These are phyloP conservation scores for Hygrocybe coccinea DNA, from an alignment of 768 basidiomycete species.

Conservation along the genomic window DNA sequence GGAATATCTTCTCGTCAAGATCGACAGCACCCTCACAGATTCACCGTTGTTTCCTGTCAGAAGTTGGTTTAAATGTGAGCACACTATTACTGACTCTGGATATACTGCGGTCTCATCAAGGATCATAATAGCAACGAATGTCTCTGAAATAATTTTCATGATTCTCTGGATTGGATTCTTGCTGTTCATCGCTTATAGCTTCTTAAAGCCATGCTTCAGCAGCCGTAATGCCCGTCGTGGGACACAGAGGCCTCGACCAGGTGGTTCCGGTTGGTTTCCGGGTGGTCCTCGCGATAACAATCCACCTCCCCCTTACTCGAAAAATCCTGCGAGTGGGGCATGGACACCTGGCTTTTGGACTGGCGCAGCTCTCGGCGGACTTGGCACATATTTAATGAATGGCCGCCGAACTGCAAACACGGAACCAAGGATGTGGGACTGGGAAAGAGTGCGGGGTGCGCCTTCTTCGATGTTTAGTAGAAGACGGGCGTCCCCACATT, in stretches of 20 bases:
- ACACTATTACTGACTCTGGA: not conserved
- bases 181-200: slow-evolving; percentile 49
- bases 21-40: slow-evolving; percentile 44
- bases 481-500: slow-evolving; percentile 23
- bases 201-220: slow-evolving; percentile 53
- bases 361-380: slow-evolving; percentile 68
- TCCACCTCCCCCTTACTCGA: slow-evolving; percentile 56
- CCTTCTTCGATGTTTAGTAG: slow-evolving; percentile 27
- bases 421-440: slow-evolving; percentile 45
- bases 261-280: slow-evolving; percentile 44
- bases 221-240: slow-evolving; percentile 29
- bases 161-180: slow-evolving; percentile 53
- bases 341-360: slow-evolving; percentile 62
- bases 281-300: slow-evolving; percentile 37
- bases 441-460: slow-evolving; percentile 46
- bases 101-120: not conserved
- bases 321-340: slow-evolving; percentile 28
- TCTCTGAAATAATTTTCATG: slow-evolving; percentile 47
- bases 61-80: slow-evolving; percentile 1
- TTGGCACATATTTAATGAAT: slow-evolving; percentile 57
- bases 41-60: slow-evolving; percentile 18
- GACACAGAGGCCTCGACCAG: slow-evolving; percentile 34
- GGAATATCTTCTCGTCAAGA: slow-evolving; percentile 73
- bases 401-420: slow-evolving; percentile 22
- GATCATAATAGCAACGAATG: slow-evolving; percentile 42